Conservation (phyloP, 352 stramenopile genomes). For the Paralagenidium karlingii region DNA sequence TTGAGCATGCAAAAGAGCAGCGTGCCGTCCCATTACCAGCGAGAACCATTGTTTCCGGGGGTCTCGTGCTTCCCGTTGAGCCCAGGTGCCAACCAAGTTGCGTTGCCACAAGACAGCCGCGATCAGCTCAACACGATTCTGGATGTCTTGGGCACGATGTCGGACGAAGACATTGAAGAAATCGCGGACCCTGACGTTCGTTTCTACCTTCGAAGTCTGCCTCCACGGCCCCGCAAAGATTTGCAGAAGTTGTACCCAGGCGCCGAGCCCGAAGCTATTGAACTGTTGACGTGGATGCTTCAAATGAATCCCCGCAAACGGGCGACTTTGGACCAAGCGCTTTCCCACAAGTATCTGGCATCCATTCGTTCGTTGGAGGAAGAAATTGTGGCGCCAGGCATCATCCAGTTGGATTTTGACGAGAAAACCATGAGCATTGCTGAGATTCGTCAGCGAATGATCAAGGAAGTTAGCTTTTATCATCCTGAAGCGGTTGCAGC, state of each 20-base stretch:
- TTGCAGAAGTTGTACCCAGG: constrained; percentile 78
- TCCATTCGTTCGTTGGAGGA: constrained; percentile 79
- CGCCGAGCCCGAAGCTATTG: constrained; percentile 67
- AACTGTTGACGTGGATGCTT: constrained; percentile 71
- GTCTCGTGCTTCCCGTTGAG: constrained; percentile 85
- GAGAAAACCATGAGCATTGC: constrained; percentile 72
- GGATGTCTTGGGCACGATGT: constrained; percentile 80
- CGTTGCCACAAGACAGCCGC: constrained; percentile 68
- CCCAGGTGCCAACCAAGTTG: constrained; percentile 55
- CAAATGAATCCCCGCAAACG: constrained; percentile 80
- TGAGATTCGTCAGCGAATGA: constrained; percentile 74
- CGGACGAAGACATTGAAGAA: constrained; percentile 72
- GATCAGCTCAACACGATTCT: constrained; percentile 82
- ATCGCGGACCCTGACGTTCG: constrained; percentile 77
- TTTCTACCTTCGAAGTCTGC: constrained; percentile 66
- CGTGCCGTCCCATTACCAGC: constrained; percentile 89
- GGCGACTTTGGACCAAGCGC: constrained; percentile 61
- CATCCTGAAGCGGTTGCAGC: constrained; percentile 31
- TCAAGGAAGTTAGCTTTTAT: constrained; percentile 67
- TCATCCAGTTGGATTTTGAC: constrained; percentile 78
- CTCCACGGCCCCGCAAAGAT: constrained; percentile 49
- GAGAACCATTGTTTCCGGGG: constrained; percentile 90
- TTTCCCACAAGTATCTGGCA: constrained; percentile 75
- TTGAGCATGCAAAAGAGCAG: constrained; percentile 95
- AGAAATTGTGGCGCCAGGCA: constrained; percentile 69